Conservation (phyloP, 306 rosid genomes). For the Cucumis hystrix region DNA sequence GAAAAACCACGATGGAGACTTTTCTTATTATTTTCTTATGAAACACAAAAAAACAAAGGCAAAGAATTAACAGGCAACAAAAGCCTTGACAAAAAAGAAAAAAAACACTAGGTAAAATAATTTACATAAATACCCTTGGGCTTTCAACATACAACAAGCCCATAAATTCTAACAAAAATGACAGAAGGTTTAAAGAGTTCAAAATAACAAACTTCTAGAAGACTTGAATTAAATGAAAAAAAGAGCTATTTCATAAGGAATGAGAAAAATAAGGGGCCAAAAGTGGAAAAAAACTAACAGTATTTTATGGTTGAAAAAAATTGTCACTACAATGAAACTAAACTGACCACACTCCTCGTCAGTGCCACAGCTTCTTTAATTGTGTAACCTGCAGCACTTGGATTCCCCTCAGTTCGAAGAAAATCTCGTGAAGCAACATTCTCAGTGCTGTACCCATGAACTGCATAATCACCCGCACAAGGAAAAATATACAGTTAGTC, state of each 20-base stretch:
- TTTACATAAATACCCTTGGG: no score
- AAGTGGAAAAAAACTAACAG: not conserved
- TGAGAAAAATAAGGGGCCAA: not conserved
- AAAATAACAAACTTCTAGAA: not conserved
- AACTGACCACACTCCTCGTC: constrained; percentile 81
- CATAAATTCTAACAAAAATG: not conserved
- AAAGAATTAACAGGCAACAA: no score
- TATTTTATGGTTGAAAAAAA: not conserved
- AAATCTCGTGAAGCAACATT: constrained; percentile 57
- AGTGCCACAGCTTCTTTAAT: constrained; percentile 80
- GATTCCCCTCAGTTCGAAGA: constrained; percentile 86
- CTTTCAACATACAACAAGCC: no score
- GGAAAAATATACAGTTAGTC: not conserved
- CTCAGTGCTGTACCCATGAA: constrained; percentile 20
- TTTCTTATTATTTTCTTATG: no score
- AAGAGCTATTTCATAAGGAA: not conserved
- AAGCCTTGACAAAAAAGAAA: no score
- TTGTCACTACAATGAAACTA: constrained; percentile 3
- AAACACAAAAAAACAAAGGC: no score
- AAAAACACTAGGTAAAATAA: no score
- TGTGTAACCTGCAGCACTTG: constrained; percentile 83
- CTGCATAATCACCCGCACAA: constrained; percentile 12
- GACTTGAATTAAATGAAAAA: not conserved
- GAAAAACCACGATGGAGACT: no score
- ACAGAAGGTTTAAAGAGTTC: not conserved